Conservation (phyloP, 139 green algal species). For the Chlorella vulgaris region DNA sequence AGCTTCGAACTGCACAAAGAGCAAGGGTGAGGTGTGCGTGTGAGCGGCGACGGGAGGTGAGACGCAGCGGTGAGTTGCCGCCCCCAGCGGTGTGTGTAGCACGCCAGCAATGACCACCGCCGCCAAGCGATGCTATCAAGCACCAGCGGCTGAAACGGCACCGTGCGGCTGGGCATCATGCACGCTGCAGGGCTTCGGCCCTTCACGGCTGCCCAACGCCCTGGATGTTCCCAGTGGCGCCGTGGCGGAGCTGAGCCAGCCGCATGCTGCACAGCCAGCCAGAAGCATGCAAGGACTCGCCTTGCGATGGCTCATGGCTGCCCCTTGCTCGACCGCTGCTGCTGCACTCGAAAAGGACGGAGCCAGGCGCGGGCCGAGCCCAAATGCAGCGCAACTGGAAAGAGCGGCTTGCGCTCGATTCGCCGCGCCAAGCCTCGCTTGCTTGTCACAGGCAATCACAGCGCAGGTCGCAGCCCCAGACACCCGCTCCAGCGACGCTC, state of each 20-base stretch:
- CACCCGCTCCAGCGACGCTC: too few species aligned
- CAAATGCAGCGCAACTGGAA: too few species aligned
- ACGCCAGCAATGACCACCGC: too few species aligned
- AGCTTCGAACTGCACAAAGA: conserved; percentile 31
- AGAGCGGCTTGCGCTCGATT: too few species aligned
- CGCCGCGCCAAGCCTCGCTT: too few species aligned
- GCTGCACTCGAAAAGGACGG: conserved; percentile 26
- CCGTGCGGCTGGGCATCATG: background rate
- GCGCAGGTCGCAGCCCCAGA: too few species aligned
- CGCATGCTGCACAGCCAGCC: background rate
- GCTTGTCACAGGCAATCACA: too few species aligned
- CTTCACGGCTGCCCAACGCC: background rate
- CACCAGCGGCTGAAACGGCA: too few species aligned
- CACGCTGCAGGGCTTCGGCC: background rate
- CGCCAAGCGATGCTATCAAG: too few species aligned
- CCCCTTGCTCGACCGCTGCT: background rate
- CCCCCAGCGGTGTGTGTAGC: too few species aligned
- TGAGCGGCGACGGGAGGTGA: too few species aligned
- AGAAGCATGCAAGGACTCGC: background rate
- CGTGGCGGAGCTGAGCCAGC: background rate
- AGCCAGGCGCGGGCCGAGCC: background rate
- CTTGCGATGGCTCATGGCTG: conserved; percentile 51
- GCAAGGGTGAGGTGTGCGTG: background rate
- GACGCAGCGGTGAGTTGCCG: too few species aligned
- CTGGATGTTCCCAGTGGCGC: background rate